Conservation (phyloP, 768 basidiomycete species). For the Russula compacta region DNA sequence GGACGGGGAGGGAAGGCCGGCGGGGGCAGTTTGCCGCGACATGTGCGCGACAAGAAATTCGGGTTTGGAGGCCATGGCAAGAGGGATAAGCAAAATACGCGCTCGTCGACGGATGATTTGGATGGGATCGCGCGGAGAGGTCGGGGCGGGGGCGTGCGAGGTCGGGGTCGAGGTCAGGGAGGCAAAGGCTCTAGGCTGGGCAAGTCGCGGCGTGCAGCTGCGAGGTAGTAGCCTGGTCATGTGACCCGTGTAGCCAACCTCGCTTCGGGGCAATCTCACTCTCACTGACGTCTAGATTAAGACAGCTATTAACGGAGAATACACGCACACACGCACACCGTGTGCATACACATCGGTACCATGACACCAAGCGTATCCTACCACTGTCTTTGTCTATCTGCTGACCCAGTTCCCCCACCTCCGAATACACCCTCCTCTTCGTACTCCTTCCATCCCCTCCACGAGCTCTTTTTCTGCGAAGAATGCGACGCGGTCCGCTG, state of each 20-base stretch:
- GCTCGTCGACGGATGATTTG: conserved; percentile 72
- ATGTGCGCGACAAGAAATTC: conserved; percentile 67
- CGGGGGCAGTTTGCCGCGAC: conserved; percentile 37
- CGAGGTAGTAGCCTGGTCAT: conserved; percentile 22
- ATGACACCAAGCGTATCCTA: conserved; percentile 46
- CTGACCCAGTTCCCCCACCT: conserved; percentile 53
- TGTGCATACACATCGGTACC: not conserved
- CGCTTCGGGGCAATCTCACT: not conserved
- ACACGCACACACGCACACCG: not conserved
- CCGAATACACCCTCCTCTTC: conserved; percentile 72
- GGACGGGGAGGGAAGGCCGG: conserved; percentile 20
- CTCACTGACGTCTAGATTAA: not conserved
- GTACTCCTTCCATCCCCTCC: conserved; percentile 73
- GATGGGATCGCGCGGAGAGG: conserved; percentile 30
- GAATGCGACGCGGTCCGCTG: conserved; percentile 96
- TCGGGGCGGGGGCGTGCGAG: conserved; percentile 23
- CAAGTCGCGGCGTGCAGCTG: conserved; percentile 45
- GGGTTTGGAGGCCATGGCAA: conserved; percentile 67
- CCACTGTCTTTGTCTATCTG: conserved; percentile 67
- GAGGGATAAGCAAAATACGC: conserved; percentile 74
- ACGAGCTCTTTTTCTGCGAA: conserved; percentile 91
- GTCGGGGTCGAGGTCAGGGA: conserved; percentile 28
- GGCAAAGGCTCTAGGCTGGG: conserved; percentile 38
- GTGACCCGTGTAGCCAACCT: not conserved
- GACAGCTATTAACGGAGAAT: not conserved